These are phyloP conservation scores for Pseudocercospora fijiensis DNA, from an alignment of 2,329 filamentous ascomycete genomes.

Conservation along the genomic window DNA sequence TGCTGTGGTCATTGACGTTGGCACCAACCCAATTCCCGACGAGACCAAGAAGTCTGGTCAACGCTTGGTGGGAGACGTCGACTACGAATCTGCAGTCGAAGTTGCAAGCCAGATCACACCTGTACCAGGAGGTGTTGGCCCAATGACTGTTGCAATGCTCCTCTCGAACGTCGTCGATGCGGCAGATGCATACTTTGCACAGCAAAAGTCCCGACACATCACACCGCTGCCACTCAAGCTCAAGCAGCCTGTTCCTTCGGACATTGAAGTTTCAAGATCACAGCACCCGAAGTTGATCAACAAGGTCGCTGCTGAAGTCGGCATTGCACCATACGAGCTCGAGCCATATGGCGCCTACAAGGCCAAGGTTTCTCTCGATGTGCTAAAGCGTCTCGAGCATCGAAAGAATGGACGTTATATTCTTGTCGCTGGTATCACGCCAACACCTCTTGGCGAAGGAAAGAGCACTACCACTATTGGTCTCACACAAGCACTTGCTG, in stretches of 20 bases:
- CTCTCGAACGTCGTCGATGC: conserved; percentile 92
- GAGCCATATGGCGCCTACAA: conserved; percentile 96
- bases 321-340: conserved; percentile 82
- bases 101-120: conserved; percentile 93
- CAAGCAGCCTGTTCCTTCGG: conserved; percentile 80
- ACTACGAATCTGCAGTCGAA: conserved; percentile 78
- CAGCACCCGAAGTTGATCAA: conserved; percentile 93
- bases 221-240: conserved; percentile 81
- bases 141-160: conserved; percentile 99
- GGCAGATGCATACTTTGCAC: conserved; percentile 76
- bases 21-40: conserved; percentile 93
- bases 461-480: conserved; percentile 99
- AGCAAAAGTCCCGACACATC: conserved; percentile 76
- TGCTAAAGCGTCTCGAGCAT: conserved; percentile 81
- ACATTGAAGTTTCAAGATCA: conserved; percentile 85
- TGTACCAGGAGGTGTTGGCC: conserved; percentile 92
- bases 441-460: conserved; percentile 92
- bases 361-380: conserved; percentile 83
- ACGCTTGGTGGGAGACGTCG: conserved; percentile 90
- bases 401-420: conserved; percentile 87
- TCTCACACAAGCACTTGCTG: conserved; percentile 86
- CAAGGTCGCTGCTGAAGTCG: conserved; percentile 77
- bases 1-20: conserved; percentile 94
- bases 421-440: conserved; percentile 91
- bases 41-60: conserved; percentile 87